Conservation (phyloP, 2,329 filamentous ascomycete species). For the Exophiala sideris region DNA sequence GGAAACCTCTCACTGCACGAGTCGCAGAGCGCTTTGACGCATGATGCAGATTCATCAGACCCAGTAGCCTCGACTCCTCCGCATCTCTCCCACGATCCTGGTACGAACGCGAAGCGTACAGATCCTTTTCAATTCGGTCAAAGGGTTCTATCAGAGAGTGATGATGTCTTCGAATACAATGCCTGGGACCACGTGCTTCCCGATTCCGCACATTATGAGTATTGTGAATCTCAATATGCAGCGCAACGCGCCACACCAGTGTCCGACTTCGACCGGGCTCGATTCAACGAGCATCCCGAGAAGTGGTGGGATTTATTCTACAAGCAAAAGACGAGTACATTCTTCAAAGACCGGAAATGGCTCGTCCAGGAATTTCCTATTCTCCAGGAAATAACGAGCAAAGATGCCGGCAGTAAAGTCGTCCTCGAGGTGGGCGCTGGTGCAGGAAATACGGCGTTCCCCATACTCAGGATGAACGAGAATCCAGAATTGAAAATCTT, state of each 20-base stretch:
- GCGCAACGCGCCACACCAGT: conserved; percentile 84
- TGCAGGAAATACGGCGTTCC: conserved; percentile 94
- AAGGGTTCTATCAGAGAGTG: conserved; percentile 71
- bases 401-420: conserved; percentile 65
- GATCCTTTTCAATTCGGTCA: conserved; percentile 97
- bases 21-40: not conserved
- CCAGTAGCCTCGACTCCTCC: conserved; percentile 41
- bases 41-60: not conserved
- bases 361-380: conserved; percentile 92
- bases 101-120: conserved; percentile 76
- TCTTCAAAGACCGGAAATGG: conserved; percentile 99
- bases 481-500: conserved; percentile 80
- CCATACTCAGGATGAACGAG: conserved; percentile 76
- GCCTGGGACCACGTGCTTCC: conserved; percentile 98
- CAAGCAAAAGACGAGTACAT: conserved; percentile 94
- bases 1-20: not conserved
- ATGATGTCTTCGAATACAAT: conserved; percentile 91
- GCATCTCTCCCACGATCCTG: conserved; percentile 68
- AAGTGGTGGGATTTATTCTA: conserved; percentile 99
- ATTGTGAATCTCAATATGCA: conserved; percentile 77
- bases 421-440: conserved; percentile 91
- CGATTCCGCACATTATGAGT: conserved; percentile 81
- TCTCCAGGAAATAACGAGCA: conserved; percentile 68
- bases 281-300: conserved; percentile 85
- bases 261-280: conserved; percentile 84